A percentile compares a stretch with the other conserved stretches of the same genome.
Conservation (phyloP, 768 basidiomycete species). For the Kondoa subrosea region DNA sequence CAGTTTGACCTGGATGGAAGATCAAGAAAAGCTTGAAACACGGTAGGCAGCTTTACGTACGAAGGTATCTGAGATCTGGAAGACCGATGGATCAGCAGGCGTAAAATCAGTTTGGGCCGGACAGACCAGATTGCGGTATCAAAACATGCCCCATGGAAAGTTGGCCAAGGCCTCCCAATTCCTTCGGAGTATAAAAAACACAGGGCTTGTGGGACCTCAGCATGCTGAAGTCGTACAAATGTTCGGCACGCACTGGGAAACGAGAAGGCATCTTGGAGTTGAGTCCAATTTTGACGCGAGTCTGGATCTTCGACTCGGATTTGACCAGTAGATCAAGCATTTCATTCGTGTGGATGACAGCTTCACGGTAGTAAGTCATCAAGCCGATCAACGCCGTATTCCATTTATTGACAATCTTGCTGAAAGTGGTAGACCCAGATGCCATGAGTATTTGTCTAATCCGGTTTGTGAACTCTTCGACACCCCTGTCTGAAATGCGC, state of each 20-base stretch:
- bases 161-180: constrained; percentile 96
- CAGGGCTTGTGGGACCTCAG: background rate
- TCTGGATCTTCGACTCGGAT: constrained; percentile 96
- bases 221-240: background rate
- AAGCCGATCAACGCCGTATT: constrained; percentile 53
- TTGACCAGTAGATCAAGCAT: constrained; percentile 90
- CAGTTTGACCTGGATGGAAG: constrained; percentile 98
- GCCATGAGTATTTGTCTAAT: constrained; percentile 89
- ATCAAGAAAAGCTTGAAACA: too few species aligned
- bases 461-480: constrained; percentile 93
- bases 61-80: too few species aligned
- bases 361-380: constrained; percentile 47
- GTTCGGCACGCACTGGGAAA: constrained; percentile 56
- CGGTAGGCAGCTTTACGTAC: too few species aligned
- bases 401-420: constrained; percentile 98
- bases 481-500: constrained; percentile 78
- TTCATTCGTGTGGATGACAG: constrained; percentile 88
- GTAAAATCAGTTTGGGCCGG: too few species aligned
- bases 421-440: constrained; percentile 95
- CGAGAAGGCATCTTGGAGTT: constrained; percentile 99
- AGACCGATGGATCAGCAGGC: too few species aligned
- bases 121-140: constrained; percentile 96
- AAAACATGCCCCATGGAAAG: constrained; percentile 98
- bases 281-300: constrained; percentile 50
- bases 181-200: constrained; percentile 48